phyloP scores from a whole-genome alignment of 108 stramenopile genomes.

The Pseudonitzschia delicatissima region DNA sequence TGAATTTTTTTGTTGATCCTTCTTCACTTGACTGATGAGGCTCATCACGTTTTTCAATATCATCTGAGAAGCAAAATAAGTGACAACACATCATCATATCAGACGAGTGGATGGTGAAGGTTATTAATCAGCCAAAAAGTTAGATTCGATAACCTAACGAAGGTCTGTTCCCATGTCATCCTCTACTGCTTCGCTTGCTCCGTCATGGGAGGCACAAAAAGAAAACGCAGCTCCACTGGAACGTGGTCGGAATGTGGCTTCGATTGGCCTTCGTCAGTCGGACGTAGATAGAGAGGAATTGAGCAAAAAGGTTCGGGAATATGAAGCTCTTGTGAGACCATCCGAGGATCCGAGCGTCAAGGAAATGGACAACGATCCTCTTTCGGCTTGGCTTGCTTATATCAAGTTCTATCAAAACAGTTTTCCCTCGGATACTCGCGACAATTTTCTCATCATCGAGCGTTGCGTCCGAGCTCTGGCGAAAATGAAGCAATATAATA shows the following conservation, averaged over 20 bases:
- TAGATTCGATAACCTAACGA: too few relatives aligned
- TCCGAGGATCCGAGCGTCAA: conserved; percentile 49
- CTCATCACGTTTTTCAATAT: too few relatives aligned
- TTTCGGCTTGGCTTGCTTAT: conserved; percentile 78
- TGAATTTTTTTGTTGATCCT: too few relatives aligned
- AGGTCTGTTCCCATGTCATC: conserved; percentile 11
- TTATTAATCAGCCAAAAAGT: too few relatives aligned
- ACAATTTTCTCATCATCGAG: conserved; percentile 79
- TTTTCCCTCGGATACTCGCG: conserved; percentile 68
- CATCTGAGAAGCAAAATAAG: too few relatives aligned
- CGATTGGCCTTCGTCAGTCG: conserved; percentile 13
- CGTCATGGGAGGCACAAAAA: conserved; percentile 73
- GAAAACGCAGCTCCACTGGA: conserved; percentile 85
- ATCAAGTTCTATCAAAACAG: conserved; percentile 72
- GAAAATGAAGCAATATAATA: conserved; percentile 48
- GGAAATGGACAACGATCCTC: conserved; percentile 50
- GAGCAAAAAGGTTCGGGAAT: conserved; percentile 29
- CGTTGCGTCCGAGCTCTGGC: conserved; percentile 70
- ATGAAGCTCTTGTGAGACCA: conserved; percentile 60
- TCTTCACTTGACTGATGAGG: too few relatives aligned
- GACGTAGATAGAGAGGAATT: conserved; percentile 35
- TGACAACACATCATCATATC: too few relatives aligned
- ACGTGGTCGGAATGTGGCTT: conserved; percentile 63
- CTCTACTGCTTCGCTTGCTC: conserved; percentile 19
- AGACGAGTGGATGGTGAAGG: too few relatives aligned